Base-by-base conservation (phyloP, 164 flowering plant species). In the Chimonanthus praecox region DNA sequence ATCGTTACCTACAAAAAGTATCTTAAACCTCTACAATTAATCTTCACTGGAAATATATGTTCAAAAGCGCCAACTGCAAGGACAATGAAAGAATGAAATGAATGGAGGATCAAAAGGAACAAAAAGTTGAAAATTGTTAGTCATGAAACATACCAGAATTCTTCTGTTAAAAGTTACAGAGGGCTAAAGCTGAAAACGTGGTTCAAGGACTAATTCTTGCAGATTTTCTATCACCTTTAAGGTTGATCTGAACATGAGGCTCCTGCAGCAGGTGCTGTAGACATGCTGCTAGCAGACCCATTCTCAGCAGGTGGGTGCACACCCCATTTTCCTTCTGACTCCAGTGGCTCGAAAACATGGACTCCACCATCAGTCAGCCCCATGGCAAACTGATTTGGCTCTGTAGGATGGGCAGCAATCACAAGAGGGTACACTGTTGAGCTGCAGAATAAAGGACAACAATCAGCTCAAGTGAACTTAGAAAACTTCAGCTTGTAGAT, bases 321-420 rank as follows among this genome's bases (percentile, higher is more conserved):
- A n/a, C 99, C 99, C 99, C 99, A 96, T 81, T 94, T 94, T 64
- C 89, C 92, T 81, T 96, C 98, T 11, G 97, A 85, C 74, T 96
- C 99, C 21, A 89, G 85, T 13, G 99, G 99, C 75, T 96, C 99
- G 73, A 96, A 85, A 16, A 92, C 95, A 78, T 91, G 86, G 54
- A 96, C 97, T 11, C 89, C 92, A 5, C 99, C 98, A 82, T 94
- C 97, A 10, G 94, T 87, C 11, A 96, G 83, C 67, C 99, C 99
- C 63, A 96, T 11, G 4, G 99, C 97, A 84, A 96, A 94, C 82
- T 94, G 97, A 73, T 94, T 96, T 69, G 95, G 79, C 69, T 96
- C 98, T 63, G 84, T 84, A 46, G 99, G 97, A 74, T 96, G 98
- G 4, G 97, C 94, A 0, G 99, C 96, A 72, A 94, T 83, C 63